Evolutionary conservation across 2,329 filamentous ascomycete species (phyloP), one percentile per base, ranked within the genome.

Genomic region (Pyricularia grisea): DNA sequence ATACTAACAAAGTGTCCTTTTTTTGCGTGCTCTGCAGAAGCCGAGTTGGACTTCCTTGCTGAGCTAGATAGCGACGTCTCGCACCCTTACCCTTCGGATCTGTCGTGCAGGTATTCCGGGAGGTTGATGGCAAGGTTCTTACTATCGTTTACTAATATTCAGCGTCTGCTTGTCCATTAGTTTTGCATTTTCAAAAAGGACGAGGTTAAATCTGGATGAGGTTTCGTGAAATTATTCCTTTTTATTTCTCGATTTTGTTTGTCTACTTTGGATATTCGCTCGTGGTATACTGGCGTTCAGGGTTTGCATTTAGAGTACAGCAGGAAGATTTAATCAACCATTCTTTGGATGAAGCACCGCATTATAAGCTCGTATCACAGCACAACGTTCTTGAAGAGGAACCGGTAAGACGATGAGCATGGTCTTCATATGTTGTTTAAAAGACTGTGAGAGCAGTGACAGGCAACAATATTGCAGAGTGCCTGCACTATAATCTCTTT

Each of bases 41-140:
- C 73, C 71, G 80, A 83, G 68, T 74, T 83, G 31, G 78, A 81
- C 69, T 83, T 80, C 72, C 76, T 86, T 33, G 79, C 81, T 27
- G 42, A 58, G 2, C 73, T 85, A 50, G 78, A 81, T n/a, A 80
- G 78, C 69, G 74, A 78, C 66, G 78, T 78, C 14, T 36, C 28
- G 30, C 79, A 84, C 69, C 80, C 82, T 7, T 83, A 79, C 68
- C 81, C 83, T 0, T 79, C 80, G 67, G 81, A 86, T 70, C 79
- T 84, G 20, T 79, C 82, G 20, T 76, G 81, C 55, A 79, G 85
- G 73, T 87, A 87, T 74, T 83, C 80, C 0, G 85, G 85, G 0
- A 81, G 84, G 14, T 77, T 88, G 66, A 77, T 84, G 68, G 79
- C 84, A 68, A 82, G 82, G 73, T 87, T 88, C 73, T 72, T 88